phyloP scores from a whole-genome alignment of 1,284 basidiomycete species.

The Peniophora sp. region DNA sequence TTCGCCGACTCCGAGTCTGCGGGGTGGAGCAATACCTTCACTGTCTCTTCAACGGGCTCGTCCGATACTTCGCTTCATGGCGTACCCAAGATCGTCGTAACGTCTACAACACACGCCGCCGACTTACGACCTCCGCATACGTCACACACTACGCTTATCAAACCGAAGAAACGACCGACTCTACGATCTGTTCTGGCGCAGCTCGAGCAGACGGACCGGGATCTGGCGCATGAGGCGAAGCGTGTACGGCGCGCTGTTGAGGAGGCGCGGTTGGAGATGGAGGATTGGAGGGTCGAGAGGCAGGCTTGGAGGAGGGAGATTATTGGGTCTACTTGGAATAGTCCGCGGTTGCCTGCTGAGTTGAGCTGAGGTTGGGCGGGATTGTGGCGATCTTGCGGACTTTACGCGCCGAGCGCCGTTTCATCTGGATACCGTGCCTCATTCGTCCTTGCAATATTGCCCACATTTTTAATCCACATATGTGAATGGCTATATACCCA shows the following conservation, averaged over 20 bases:
- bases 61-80: neutral
- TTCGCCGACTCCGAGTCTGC: too few species aligned
- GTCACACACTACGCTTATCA: constrained; percentile 6
- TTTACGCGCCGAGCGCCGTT: too few species aligned
- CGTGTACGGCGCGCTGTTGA: constrained; percentile 29
- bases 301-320: neutral
- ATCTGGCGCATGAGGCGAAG: constrained; percentile 28
- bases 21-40: too few species aligned
- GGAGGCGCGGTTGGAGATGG: constrained; percentile 25
- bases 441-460: too few species aligned
- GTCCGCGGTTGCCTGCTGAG: too few species aligned
- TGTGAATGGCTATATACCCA: too few species aligned
- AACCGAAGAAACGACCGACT: constrained; percentile 16
- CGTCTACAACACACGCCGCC: neutral
- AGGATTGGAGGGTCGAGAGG: constrained; percentile 20
- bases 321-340: too few species aligned
- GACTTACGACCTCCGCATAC: neutral
- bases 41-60: too few species aligned
- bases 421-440: too few species aligned
- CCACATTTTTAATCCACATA: too few species aligned
- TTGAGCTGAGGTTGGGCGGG: too few species aligned
- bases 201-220: constrained; percentile 28
- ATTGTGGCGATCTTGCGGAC: too few species aligned
- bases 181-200: constrained; percentile 24
- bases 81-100: neutral